A percentile compares a stretch with the other conserved stretches of the same genome.
Conservation (phyloP, 2,329 filamentous ascomycete species). For the Nigrospora oryzae region DNA sequence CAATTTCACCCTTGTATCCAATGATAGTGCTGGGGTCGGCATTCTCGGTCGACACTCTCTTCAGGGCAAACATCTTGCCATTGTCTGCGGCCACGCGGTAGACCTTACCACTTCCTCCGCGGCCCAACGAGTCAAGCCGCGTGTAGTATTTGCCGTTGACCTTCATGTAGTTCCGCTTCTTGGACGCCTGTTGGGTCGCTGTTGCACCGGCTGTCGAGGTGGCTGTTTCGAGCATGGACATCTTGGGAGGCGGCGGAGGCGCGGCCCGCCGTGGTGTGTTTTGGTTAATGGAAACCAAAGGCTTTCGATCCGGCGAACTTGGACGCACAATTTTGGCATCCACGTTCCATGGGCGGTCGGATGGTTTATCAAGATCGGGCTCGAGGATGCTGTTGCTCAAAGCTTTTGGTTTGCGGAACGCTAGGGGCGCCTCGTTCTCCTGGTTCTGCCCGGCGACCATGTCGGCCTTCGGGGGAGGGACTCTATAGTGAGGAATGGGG, state of each 20-base stretch:
- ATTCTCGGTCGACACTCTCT: constrained; percentile 84
- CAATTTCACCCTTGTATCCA: constrained; percentile 93
- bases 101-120: constrained; percentile 88
- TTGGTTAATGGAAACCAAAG: constrained; percentile 42
- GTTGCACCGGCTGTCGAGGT: constrained; percentile 76
- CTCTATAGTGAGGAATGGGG: constrained; percentile 45
- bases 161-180: constrained; percentile 73
- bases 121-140: constrained; percentile 80
- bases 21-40: constrained; percentile 76
- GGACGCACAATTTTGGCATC: constrained; percentile 29
- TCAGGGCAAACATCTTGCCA: constrained; percentile 88
- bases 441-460: constrained; percentile 64
- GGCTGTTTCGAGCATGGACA: constrained; percentile 90
- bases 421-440: constrained; percentile 72
- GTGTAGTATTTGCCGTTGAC: constrained; percentile 91
- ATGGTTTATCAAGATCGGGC: constrained; percentile 43
- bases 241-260: constrained; percentile 82
- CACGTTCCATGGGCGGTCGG: constrained; percentile 39
- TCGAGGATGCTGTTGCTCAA: constrained; percentile 45
- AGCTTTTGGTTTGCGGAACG: constrained; percentile 55
- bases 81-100: constrained; percentile 97
- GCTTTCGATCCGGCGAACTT: constrained; percentile 46
- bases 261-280: constrained; percentile 73
- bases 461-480: constrained; percentile 45
- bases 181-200: constrained; percentile 61